These are phyloP conservation scores for Stenogyne calaminthoides DNA, from an alignment of 305 asterid species.

Conservation along the genomic window DNA sequence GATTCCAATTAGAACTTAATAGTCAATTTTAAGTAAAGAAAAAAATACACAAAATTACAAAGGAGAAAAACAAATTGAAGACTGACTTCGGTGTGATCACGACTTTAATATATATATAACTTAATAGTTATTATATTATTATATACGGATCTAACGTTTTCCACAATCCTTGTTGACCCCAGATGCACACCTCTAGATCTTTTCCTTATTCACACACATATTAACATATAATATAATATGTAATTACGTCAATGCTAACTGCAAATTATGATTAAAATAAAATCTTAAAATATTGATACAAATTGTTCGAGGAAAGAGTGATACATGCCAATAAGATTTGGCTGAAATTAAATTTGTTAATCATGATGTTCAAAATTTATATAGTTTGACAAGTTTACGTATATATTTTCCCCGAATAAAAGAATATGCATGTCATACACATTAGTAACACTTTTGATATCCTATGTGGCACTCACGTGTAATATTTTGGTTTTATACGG, in stretches of 20 bases:
- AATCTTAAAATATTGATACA: too few relatives aligned
- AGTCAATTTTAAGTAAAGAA: neutral
- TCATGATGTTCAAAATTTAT: too few relatives aligned
- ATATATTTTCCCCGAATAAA: too few relatives aligned
- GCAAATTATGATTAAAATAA: neutral
- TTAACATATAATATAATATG: too few relatives aligned
- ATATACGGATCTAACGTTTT: neutral
- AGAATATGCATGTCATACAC: too few relatives aligned
- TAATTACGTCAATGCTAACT: neutral
- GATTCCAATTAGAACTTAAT: neutral
- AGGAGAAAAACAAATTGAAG: neutral
- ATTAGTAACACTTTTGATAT: too few relatives aligned
- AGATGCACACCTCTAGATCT: neutral
- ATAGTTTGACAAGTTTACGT: too few relatives aligned
- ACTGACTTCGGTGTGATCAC: neutral
- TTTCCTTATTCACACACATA: neutral
- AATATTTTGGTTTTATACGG: neutral
- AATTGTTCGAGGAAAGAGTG: neutral
- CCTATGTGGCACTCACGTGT: too few relatives aligned
- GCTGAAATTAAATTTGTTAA: neutral
- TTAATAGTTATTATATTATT: too few relatives aligned
- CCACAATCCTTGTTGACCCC: neutral
- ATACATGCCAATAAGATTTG: neutral
- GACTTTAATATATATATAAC: too few relatives aligned
- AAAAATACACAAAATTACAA: neutral